Evolutionary conservation across 2,329 filamentous ascomycete genomes (phyloP).

Genomic region (Aspergillus sp.): DNA sequence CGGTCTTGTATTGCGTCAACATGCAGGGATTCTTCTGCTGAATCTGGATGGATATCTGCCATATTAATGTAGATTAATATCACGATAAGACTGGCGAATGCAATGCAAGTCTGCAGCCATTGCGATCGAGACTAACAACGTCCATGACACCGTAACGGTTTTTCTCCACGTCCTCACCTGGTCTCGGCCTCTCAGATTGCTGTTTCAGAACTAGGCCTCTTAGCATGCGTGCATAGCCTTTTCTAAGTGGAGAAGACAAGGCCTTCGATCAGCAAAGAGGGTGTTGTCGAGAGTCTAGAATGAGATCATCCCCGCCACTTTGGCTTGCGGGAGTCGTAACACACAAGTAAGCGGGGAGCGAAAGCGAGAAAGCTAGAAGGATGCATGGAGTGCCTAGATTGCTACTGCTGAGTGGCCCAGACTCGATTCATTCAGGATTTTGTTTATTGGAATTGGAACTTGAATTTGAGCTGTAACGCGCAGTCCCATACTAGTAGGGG

Average conservation of each 20-base stretch:
- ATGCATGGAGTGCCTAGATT: not conserved
- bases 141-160: slow-evolving; percentile 1
- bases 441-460: not conserved
- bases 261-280: slow-evolving; percentile 1
- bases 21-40: not conserved
- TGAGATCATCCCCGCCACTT: slow-evolving; percentile 17
- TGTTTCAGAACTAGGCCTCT: not conserved
- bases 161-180: not conserved
- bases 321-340: not conserved
- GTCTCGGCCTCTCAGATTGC: not conserved
- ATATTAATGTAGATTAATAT: not conserved
- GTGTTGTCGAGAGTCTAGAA: not conserved
- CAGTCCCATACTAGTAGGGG: not conserved
- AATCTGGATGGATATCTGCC: not conserved
- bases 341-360: not conserved
- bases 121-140: not conserved
- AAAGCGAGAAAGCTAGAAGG: not conserved
- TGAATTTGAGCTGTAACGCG: not conserved
- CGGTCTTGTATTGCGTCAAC: not conserved
- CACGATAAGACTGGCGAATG: too few relatives aligned
- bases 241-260: not conserved
- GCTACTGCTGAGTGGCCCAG: not conserved
- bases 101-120: not conserved
- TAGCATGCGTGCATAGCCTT: not conserved
- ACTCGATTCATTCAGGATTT: not conserved